Base-by-base conservation (phyloP, 2,329 filamentous ascomycete genomes). In the Dactylellina haptotyla region DNA sequence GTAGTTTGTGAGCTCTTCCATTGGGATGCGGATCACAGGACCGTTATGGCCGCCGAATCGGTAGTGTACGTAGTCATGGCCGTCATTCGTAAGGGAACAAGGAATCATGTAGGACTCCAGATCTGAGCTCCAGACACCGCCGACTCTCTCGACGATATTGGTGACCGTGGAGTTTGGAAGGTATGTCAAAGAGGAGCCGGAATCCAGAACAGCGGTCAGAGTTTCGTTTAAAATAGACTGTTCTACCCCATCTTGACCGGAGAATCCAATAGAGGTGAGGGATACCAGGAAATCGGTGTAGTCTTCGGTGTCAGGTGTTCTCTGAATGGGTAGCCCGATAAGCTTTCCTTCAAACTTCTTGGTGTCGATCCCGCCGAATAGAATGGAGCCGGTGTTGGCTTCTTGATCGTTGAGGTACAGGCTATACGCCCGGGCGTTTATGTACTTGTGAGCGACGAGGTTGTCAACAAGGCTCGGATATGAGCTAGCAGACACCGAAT, bases 291-390 rank as follows among this genome's bases (percentile, higher is more conserved):
- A 90, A 77, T 91, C 87, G 61, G 83, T 82, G 77, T 84, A 89
- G 18, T 80, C 78, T 32, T 84, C 84, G 23, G 80, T 79, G 37
- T 83, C 80, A 67, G 81, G 34, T 50, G 79, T 76, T 41, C 79
- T 81, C 78, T 91, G 85, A 59, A 94, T 83, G 1, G 91, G 90
- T 0, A 94, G 80, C 0, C 88, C 90, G 67, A 87, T 80, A 23
- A 95, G 83, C 2, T 83, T 79, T 25, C 90, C 90, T 1, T 81
- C 78, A 80, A 88, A 95, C 79, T 93, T 93, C 69, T 85, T 85
- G 0, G 87, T 91, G 79, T 94, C 90, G 71, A 93, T 87, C 18
- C 90, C 91, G 41, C 91, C 91, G 76, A 94, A 95, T 0, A 94
- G 83, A 69, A 94, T 89, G 75, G 83, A 89, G 41, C 91, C 91